phyloP scores from a whole-genome alignment of 2,329 filamentous ascomycete species.

The Pyricularia grisea region DNA sequence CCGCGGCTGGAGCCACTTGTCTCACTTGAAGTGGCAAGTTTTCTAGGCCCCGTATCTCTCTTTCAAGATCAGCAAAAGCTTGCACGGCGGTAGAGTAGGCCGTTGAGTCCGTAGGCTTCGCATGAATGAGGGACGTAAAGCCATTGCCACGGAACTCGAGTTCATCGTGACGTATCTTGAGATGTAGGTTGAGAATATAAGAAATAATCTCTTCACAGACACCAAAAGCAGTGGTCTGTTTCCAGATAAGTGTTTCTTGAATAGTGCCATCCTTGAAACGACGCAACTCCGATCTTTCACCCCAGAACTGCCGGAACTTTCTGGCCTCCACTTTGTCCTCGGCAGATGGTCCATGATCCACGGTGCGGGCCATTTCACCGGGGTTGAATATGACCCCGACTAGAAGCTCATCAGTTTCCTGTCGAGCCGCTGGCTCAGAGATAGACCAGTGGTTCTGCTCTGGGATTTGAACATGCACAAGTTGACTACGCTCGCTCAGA shows the following conservation, averaged over 20 bases:
- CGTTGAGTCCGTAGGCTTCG: slow-evolving; percentile 37
- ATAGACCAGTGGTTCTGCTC: slow-evolving; percentile 34
- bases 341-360: slow-evolving; percentile 81
- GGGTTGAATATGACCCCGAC: slow-evolving; percentile 67
- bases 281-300: slow-evolving; percentile 81
- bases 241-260: slow-evolving; percentile 85
- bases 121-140: slow-evolving; percentile 36
- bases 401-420: slow-evolving; percentile 25
- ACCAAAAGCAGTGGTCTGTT: slow-evolving; percentile 47
- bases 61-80: slow-evolving; percentile 65
- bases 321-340: slow-evolving; percentile 78
- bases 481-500: slow-evolving; percentile 62
- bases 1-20: slow-evolving; percentile 64
- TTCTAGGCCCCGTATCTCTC: slow-evolving; percentile 66
- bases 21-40: slow-evolving; percentile 81
- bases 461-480: slow-evolving; percentile 50
- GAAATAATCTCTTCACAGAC: slow-evolving; percentile 71
- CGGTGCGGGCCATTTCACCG: slow-evolving; percentile 60
- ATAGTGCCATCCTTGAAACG: slow-evolving; percentile 95
- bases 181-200: slow-evolving; percentile 55
- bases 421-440: slow-evolving; percentile 23
- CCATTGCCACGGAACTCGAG: slow-evolving; percentile 38
- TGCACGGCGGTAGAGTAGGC: slow-evolving; percentile 61
- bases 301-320: slow-evolving; percentile 87
- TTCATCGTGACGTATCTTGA: slow-evolving; percentile 43